Base-by-base conservation (phyloP, 106 monocot species). In the Acorus calamus region DNA sequence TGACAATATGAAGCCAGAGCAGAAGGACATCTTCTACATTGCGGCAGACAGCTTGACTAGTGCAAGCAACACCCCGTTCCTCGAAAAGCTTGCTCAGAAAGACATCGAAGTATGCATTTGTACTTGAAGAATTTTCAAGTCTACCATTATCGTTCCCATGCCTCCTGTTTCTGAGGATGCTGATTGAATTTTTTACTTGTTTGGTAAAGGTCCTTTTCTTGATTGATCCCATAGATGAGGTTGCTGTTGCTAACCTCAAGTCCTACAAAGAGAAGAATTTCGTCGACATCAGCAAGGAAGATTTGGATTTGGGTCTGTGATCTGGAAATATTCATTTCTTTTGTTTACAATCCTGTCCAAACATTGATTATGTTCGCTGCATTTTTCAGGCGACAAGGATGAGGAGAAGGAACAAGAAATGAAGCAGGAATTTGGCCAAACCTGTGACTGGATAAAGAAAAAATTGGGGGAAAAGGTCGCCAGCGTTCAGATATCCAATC, bases 231-330 rank as follows among this genome's bases (percentile, higher is more conserved):
- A 86, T 99, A 77, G 98, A 99, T 70, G 98, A 99, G 67, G 77
- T 99, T 66, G 92, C 98, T 45, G 68, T 99, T 58, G 83, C 75
- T 64, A 92, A 86, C 53, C 73, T 98, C 53, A 88, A 92, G 59
- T 71, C 84, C 44, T 98, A 92, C 79, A 98, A 98, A 76, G 96
- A 98, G 42, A 99, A 99, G 71, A 81, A 88, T 4, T 99, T 99
- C 76, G 88, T 92, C 14, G 98, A 99, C 69, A 92, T 99, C 70
- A 99, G 92, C 92, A 99, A 99, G 69, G 98, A 99, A 60, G 98
- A 88, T 50, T 68, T 99, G 46, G 98, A 99, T 73, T 66, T 99
- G 43, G 98, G 98, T 99, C 48, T 68, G 81, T 66, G 56, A 10
- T 46, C 42, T 9, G 41, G 3, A 46, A 49, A 52, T 65, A 50